Percentiles rank a stretch among this genome's conserved stretches.
Evolutionary conservation across 495 filamentous ascomycete species (phyloP).

Genomic region (Aspergillus cristatus): DNA sequence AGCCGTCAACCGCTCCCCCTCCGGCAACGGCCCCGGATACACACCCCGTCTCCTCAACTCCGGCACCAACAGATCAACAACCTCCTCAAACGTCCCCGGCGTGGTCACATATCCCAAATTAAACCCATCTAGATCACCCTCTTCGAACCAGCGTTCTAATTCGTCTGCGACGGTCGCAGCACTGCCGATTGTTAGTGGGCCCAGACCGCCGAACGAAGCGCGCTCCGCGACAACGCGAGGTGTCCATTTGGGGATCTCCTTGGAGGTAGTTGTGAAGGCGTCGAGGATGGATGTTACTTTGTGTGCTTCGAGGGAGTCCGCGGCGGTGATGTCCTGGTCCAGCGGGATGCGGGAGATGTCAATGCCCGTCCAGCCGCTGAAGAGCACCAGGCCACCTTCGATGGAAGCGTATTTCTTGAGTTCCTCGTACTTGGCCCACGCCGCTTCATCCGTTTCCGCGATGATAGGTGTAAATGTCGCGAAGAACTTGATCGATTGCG

Average conservation of each 20-base stretch:
- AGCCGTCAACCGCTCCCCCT: conserved; percentile 40
- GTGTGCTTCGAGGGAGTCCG: conserved; percentile 43
- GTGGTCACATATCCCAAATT: conserved; percentile 46
- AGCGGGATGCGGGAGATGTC: conserved; percentile 48
- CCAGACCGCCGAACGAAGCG: conserved; percentile 48
- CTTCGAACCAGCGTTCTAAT: conserved; percentile 48
- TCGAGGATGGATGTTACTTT: conserved; percentile 44
- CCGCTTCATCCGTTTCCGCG: conserved; percentile 48
- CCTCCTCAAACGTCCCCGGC: conserved; percentile 53
- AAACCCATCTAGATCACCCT: conserved; percentile 55
- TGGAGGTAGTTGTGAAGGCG: conserved; percentile 39
- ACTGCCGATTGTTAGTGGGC: conserved; percentile 44
- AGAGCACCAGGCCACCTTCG: conserved; percentile 48
- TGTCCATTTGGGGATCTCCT: conserved; percentile 44
- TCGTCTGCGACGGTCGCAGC: conserved; percentile 47
- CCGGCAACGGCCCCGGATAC: conserved; percentile 22
- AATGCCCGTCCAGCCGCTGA: conserved; percentile 55
- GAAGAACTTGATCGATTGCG: conserved; percentile 50
- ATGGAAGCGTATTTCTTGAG: conserved; percentile 42
- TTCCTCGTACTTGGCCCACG: conserved; percentile 42
- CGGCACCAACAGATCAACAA: conserved; percentile 51
- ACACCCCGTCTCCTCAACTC: conserved; percentile 48
- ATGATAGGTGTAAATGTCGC: conserved; percentile 49
- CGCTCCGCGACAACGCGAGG: conserved; percentile 45
- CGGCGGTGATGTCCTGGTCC: conserved; percentile 46